phyloP scores from a whole-genome alignment of 2,329 filamentous ascomycete genomes.

The Xylariaceae sp. region DNA sequence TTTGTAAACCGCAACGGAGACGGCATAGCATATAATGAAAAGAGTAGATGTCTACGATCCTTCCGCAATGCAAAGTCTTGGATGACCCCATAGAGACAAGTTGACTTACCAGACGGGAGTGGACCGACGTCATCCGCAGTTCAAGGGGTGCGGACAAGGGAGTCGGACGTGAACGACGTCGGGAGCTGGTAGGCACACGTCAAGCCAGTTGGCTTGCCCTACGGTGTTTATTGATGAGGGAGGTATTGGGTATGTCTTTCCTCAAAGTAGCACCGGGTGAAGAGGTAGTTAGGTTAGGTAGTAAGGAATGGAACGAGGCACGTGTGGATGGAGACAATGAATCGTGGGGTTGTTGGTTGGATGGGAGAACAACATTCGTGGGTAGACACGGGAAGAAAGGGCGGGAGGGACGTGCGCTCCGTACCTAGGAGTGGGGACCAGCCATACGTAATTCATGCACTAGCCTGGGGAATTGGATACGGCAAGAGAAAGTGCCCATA shows the following conservation, averaged over 20 bases:
- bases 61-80: conserved; percentile 1
- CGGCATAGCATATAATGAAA: too few relatives aligned
- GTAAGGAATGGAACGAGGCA: conserved; percentile 3
- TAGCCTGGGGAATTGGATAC: too few relatives aligned
- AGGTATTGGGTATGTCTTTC: not conserved
- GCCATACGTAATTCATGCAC: too few relatives aligned
- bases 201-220: not conserved
- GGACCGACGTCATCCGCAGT: conserved; percentile 14
- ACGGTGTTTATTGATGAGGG: not conserved
- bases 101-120: conserved; percentile 6
- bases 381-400: not conserved
- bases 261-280: not conserved
- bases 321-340: conserved; percentile 17
- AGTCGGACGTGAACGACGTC: not conserved
- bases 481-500: too few relatives aligned
- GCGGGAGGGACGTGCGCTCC: not conserved
- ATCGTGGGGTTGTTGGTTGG: conserved; percentile 19
- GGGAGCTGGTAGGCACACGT: not conserved
- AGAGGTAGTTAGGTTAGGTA: not conserved
- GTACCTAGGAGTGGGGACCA: not conserved
- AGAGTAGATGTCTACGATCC: not conserved
- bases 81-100: not conserved
- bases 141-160: not conserved
- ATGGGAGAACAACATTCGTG: not conserved
- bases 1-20: not conserved